These are phyloP conservation scores for Alternaria sp. DNA, from an alignment of 2,329 filamentous ascomycete genomes.

Conservation along the genomic window DNA sequence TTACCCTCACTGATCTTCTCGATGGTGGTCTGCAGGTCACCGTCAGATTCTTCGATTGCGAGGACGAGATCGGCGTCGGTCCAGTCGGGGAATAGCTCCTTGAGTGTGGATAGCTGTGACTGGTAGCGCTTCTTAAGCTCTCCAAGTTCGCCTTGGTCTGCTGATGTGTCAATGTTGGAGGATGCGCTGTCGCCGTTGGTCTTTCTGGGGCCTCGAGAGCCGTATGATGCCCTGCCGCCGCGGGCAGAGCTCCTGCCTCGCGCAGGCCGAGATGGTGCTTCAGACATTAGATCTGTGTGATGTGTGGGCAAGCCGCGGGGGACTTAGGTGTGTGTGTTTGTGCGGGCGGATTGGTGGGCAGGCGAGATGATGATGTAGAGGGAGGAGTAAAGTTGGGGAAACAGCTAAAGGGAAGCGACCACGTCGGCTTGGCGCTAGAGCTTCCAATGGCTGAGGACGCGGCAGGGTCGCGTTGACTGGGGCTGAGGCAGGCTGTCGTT, in stretches of 20 bases:
- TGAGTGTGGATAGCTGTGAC: conserved; percentile 79
- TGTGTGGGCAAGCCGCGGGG: conserved; percentile 44
- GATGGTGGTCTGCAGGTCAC: conserved; percentile 76
- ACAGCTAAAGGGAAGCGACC: conserved; percentile 43
- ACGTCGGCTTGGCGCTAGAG: conserved; percentile 40
- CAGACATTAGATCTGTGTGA: conserved; percentile 78
- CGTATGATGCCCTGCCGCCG: conserved; percentile 78
- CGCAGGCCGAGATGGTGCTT: conserved; percentile 86
- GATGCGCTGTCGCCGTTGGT: conserved; percentile 75
- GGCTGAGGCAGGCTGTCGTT: conserved; percentile 19
- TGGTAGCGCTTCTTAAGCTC: conserved; percentile 92
- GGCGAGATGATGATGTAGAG: conserved; percentile 45
- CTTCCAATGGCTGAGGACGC: conserved; percentile 31
- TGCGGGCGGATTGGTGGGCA: conserved; percentile 37
- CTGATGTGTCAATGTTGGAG: conserved; percentile 69
- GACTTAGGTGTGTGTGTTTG: conserved; percentile 30
- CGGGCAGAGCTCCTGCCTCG: conserved; percentile 91
- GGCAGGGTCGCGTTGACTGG: conserved; percentile 30
- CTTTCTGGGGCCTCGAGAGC: conserved; percentile 61
- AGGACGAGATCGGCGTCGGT: conserved; percentile 94
- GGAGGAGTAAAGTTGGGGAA: conserved; percentile 39
- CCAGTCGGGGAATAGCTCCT: conserved; percentile 95
- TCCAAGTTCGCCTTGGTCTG: conserved; percentile 89
- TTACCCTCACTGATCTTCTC: conserved; percentile 83
- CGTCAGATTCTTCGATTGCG: conserved; percentile 87